Evolutionary conservation across 805 yeast genomes (phyloP), one percentile per base, ranked within the genome.

Genomic region (Pichia paraexigua): DNA sequence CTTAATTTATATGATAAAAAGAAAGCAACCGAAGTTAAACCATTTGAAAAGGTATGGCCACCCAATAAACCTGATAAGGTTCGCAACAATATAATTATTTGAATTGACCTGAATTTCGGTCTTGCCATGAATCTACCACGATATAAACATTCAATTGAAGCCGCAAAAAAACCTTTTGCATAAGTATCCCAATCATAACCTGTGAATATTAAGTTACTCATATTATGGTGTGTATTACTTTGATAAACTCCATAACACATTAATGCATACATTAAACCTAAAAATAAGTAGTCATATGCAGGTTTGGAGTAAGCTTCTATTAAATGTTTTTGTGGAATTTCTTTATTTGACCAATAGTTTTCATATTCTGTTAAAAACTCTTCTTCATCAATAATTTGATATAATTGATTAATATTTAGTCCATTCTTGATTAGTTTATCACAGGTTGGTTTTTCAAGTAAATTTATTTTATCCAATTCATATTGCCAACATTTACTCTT

Each of bases 321-420:
- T 9, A 69, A 43, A 51, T 69, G 72, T 35, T 60, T 61, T 17
- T 56, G 61, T 4, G 22, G 35, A 42, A 47, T 49, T 7, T 44
- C 22, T 1, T 54, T 53, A 47, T 60, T 55, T 4, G 45, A 42
- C 69, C 71, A 69, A 48, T 62, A 65, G 13, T 53, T 43, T 61
- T 77, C 61, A 77, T 85, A 71, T 76, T 87, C 64, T 82, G 79
- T 61, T 83, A 88, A 30, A 75, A 86, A 63, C 67, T 87, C 50
- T 73, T 83, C 48, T 74, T 82, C 17, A 66, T 79, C 53, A 76
- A 85, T 63, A 79, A 83, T 64, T 76, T 83, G 58, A 51, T 74
- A 61, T 17, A 65, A 50, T 43, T 61, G 59, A 9, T 45, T 51
- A 20, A 60, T 54, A 27, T 53, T 52, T 32, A 58, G 55, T 3